Evolutionary conservation across 192 early-diverging fungal genomes (phyloP).

Genomic region (Thamnidium elegans): DNA sequence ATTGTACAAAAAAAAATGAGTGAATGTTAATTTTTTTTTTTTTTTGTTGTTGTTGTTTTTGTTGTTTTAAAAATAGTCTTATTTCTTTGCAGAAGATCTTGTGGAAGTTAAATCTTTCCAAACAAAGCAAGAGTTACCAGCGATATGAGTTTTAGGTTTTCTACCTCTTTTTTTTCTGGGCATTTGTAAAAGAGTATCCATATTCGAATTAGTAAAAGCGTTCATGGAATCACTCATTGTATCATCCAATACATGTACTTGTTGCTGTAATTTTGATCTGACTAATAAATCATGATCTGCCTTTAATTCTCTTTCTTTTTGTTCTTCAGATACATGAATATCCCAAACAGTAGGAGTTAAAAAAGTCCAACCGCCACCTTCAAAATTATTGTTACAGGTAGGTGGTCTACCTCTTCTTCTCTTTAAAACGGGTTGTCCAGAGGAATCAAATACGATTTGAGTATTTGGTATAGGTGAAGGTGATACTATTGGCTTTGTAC

Average conservation of each 20-base stretch:
- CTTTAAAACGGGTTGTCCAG: slow-evolving; percentile 21
- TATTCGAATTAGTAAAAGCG: slow-evolving; percentile 31
- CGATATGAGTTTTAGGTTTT: slow-evolving; percentile 40
- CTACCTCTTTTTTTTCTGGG: slow-evolving; percentile 39
- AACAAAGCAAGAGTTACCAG: slow-evolving; percentile 42
- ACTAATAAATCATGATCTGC: not conserved
- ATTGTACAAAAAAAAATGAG: too few relatives aligned
- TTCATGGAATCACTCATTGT: slow-evolving; percentile 26
- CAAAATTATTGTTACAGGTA: not conserved
- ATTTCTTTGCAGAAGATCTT: not conserved
- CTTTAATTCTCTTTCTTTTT: not conserved
- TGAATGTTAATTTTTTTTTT: too few relatives aligned
- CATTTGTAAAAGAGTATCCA: slow-evolving; percentile 36
- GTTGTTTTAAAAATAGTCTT: too few relatives aligned
- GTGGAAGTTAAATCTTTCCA: slow-evolving; percentile 22
- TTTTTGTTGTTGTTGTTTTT: too few relatives aligned
- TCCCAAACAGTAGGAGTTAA: slow-evolving; percentile 33
- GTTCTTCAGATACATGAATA: slow-evolving; percentile 8
- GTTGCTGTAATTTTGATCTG: too few relatives aligned
- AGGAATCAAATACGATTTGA: slow-evolving; percentile 19
- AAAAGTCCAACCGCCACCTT: slow-evolving; percentile 29
- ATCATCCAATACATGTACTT: not conserved
- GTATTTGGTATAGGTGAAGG: slow-evolving; percentile 1
- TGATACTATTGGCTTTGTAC: not conserved
- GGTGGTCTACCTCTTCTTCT: slow-evolving; percentile 26